phyloP scores from a whole-genome alignment of 345 rosid genomes.

The Citrus reticulata region DNA sequence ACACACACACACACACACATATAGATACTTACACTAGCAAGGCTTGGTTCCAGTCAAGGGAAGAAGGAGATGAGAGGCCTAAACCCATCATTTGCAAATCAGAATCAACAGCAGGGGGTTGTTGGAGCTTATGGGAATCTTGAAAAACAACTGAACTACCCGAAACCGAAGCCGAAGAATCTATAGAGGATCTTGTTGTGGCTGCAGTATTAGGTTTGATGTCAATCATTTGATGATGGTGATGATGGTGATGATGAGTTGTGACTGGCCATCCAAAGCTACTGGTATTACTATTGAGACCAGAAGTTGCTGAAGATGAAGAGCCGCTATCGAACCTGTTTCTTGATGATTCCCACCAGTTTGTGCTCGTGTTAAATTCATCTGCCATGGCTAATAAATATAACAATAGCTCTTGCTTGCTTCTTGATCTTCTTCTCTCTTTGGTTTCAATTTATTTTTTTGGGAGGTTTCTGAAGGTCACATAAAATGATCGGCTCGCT shows the following conservation, averaged over 20 bases:
- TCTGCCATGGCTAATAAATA: slow-evolving; percentile 48
- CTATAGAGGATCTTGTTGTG: slow-evolving; percentile 51
- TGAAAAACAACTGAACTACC: slow-evolving; percentile 52
- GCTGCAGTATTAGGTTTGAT: slow-evolving; percentile 16
- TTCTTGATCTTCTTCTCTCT: not conserved
- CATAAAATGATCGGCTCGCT: slow-evolving; percentile 50
- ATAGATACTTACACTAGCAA: slow-evolving; percentile 47
- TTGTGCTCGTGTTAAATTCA: slow-evolving; percentile 43
- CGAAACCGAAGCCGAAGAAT: slow-evolving; percentile 47
- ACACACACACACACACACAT: too few species aligned
- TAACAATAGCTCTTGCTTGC: slow-evolving; percentile 3
- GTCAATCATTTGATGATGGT: slow-evolving; percentile 27
- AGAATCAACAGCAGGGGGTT: slow-evolving; percentile 21
- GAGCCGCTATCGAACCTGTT: slow-evolving; percentile 36
- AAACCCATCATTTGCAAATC: slow-evolving; percentile 80
- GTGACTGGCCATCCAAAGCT: slow-evolving; percentile 49
- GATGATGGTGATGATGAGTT: not conserved
- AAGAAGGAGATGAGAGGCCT: slow-evolving; percentile 76
- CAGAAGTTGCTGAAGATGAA: slow-evolving; percentile 56
- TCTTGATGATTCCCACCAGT: slow-evolving; percentile 73
- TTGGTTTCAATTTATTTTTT: not conserved
- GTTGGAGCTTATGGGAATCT: slow-evolving; percentile 44
- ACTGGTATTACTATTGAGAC: slow-evolving; percentile 36
- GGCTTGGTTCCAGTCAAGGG: slow-evolving; percentile 86
- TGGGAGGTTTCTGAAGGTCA: slow-evolving; percentile 2